Evolutionary conservation across 2,329 filamentous ascomycete species (phyloP).

Genomic region (Nemania bipapillata): DNA sequence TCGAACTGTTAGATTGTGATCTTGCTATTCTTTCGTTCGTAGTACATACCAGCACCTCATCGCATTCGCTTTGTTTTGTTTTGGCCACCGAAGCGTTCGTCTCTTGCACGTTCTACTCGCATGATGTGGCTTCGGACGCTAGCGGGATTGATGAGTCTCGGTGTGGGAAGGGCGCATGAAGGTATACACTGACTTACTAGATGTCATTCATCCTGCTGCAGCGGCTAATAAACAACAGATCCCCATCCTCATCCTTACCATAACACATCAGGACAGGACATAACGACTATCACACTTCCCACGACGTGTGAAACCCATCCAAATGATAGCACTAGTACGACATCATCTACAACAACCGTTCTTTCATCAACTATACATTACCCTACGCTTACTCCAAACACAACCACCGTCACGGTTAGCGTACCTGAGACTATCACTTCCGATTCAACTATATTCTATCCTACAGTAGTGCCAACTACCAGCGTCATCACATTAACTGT

Average conservation of each 20-base stretch:
- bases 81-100: constrained; percentile 42
- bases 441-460: constrained; percentile 33
- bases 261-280: constrained; percentile 23
- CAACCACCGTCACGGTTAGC: constrained; percentile 22
- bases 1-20: not conserved
- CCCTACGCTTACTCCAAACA: not conserved
- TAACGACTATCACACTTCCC: constrained; percentile 23
- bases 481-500: constrained; percentile 25
- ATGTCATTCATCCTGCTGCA: not conserved
- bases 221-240: constrained; percentile 33
- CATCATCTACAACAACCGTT: constrained; percentile 9
- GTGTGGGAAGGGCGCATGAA: constrained; percentile 34
- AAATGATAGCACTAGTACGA: constrained; percentile 16
- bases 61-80: not conserved
- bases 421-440: constrained; percentile 40
- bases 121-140: constrained; percentile 42
- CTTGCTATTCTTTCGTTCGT: constrained; percentile 3
- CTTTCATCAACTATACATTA: not conserved
- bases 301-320: constrained; percentile 25
- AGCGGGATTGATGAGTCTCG: constrained; percentile 41
- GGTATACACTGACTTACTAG: constrained; percentile 37
- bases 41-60: too few species aligned
- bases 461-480: constrained; percentile 38
- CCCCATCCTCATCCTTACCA: constrained; percentile 27
- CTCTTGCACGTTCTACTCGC: constrained; percentile 30